Conservation (phyloP, 2,329 filamentous ascomycete species). For the Microsporum ferrugineum region DNA sequence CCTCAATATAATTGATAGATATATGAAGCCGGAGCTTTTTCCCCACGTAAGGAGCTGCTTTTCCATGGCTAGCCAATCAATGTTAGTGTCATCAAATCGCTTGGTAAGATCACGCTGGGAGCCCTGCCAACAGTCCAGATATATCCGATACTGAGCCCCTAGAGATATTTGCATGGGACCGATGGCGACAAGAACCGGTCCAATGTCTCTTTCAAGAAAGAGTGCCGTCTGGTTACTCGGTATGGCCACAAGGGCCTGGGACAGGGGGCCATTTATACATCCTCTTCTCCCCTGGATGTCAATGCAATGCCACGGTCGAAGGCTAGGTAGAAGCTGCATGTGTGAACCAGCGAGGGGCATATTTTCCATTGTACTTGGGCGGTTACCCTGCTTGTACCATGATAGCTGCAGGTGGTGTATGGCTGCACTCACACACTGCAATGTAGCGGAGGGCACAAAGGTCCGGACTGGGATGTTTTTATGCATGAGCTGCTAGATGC, state of each 20-base stretch:
- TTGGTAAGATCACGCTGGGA: slow-evolving; percentile 23
- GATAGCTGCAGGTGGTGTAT: neutral
- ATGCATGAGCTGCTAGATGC: too few species aligned
- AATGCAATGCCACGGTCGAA: slow-evolving; percentile 25
- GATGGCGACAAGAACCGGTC: too few species aligned
- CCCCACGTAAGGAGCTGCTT: slow-evolving; percentile 16
- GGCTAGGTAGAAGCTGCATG: neutral
- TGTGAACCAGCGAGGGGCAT: neutral
- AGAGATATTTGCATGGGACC: too few species aligned
- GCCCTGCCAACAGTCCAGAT: neutral
- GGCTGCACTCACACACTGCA: too few species aligned
- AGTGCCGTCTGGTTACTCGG: too few species aligned
- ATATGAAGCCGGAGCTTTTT: slow-evolving; percentile 24
- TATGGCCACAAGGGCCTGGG: too few species aligned
- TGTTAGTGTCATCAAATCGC: slow-evolving; percentile 19
- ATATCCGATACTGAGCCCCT: too few species aligned
- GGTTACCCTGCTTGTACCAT: neutral
- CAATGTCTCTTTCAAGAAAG: too few species aligned
- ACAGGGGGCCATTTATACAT: too few species aligned
- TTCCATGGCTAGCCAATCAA: slow-evolving; percentile 22
- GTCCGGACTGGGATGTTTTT: too few species aligned
- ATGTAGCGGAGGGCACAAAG: too few species aligned
- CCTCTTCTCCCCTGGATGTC: slow-evolving; percentile 40
- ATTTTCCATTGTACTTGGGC: neutral
- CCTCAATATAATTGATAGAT: slow-evolving; percentile 22